Evolutionary conservation across 176 grass and related monocot genomes (phyloP).

Genomic region (Rhynchospora tenuis): DNA sequence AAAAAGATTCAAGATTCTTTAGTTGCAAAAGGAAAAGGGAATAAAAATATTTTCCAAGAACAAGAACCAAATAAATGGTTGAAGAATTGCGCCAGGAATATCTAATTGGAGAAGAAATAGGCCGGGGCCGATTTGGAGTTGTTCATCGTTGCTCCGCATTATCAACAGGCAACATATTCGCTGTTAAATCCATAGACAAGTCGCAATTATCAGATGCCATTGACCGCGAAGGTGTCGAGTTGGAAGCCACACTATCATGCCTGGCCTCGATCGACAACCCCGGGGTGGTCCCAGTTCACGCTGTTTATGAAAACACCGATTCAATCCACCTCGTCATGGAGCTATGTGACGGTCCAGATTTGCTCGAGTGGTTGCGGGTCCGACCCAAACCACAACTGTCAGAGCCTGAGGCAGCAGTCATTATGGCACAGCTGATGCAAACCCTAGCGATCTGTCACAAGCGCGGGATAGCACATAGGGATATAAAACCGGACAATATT

Average conservation of each 20-base stretch:
- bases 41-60: neutral
- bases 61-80: conserved; percentile 33
- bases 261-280: conserved; percentile 56
- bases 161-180: conserved; percentile 38
- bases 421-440: conserved; percentile 48
- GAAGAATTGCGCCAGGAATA: conserved; percentile 48
- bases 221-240: conserved; percentile 50
- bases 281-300: conserved; percentile 44
- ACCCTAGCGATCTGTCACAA: conserved; percentile 65
- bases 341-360: conserved; percentile 57
- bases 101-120: conserved; percentile 76
- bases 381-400: conserved; percentile 38
- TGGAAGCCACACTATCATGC: conserved; percentile 53
- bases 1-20: neutral
- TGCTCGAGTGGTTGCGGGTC: conserved; percentile 57
- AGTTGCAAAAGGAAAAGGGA: neutral
- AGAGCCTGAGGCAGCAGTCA: conserved; percentile 41
- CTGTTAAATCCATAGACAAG: conserved; percentile 77
- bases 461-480: conserved; percentile 64
- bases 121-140: conserved; percentile 68
- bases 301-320: conserved; percentile 43
- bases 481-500: conserved; percentile 94
- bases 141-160: conserved; percentile 59
- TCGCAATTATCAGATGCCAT: conserved; percentile 49
- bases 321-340: conserved; percentile 82